Percentiles rank a stretch among this genome's conserved stretches.
These are phyloP conservation scores for Kwoniella shivajii DNA, from an alignment of 1,284 basidiomycete species.

Conservation along the genomic window DNA sequence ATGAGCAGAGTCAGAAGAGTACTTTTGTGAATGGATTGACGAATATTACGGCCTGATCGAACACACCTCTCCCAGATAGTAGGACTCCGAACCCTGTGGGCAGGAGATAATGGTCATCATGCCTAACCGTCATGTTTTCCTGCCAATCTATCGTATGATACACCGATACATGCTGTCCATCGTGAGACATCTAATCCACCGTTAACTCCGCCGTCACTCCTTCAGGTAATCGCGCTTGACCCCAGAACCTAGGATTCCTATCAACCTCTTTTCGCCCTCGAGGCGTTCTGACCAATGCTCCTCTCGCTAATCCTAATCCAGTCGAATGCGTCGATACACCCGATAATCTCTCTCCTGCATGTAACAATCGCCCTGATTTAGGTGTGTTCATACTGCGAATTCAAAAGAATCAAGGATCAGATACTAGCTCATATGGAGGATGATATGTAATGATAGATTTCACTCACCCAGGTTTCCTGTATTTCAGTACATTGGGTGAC, in stretches of 20 bases:
- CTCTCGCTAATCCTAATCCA: conserved; percentile 50
- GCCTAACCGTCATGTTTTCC: too few relatives aligned
- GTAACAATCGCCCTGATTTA: conserved; percentile 33
- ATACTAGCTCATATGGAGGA: background rate
- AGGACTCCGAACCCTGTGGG: too few relatives aligned
- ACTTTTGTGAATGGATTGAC: too few relatives aligned
- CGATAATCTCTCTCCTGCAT: conserved; percentile 49
- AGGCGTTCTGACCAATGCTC: conserved; percentile 33
- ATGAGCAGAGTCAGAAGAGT: too few relatives aligned
- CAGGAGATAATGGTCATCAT: too few relatives aligned
- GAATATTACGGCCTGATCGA: too few relatives aligned
- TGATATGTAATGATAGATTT: background rate
- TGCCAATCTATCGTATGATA: too few relatives aligned
- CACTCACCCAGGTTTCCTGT: conserved; percentile 6
- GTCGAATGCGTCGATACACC: conserved; percentile 43
- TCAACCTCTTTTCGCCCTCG: conserved; percentile 3
- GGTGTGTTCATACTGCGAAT: conserved; percentile 13
- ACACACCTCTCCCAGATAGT: too few relatives aligned
- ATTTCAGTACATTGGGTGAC: conserved; percentile 10
- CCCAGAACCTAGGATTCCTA: conserved; percentile 20
- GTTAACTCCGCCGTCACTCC: conserved; percentile 3
- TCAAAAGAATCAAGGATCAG: background rate
- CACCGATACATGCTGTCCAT: background rate
- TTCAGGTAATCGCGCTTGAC: conserved; percentile 4
- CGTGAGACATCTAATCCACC: background rate